Evolutionary conservation across 768 basidiomycete species (phyloP).

Genomic region (Suillus fuscotomentosus): DNA sequence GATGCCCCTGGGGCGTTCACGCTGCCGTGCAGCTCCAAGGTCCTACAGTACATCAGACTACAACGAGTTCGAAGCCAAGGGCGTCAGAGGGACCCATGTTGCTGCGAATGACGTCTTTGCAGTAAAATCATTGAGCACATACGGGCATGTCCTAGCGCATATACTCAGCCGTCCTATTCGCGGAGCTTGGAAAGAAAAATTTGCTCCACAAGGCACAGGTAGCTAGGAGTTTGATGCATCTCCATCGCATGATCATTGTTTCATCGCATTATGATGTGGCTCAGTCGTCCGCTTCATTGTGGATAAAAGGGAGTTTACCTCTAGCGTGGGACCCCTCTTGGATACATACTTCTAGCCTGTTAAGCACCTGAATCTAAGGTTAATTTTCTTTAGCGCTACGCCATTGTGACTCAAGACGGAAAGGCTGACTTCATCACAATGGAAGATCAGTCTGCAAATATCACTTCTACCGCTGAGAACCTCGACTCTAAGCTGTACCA

Average conservation of each 20-base stretch:
- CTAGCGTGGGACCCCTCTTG: constrained; percentile 52
- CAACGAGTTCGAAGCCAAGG: constrained; percentile 74
- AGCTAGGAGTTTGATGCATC: constrained; percentile 18
- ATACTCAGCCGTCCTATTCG: constrained; percentile 5
- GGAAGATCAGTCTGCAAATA: constrained; percentile 44
- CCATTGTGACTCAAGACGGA: constrained; percentile 55
- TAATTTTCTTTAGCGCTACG: constrained; percentile 45
- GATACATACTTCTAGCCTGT: too few species aligned
- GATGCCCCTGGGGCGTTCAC: constrained; percentile 81
- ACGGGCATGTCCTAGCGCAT: background rate
- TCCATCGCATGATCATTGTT: background rate
- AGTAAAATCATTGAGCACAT: constrained; percentile 36
- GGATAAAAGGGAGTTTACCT: constrained; percentile 57
- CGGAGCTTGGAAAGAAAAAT: constrained; percentile 67
- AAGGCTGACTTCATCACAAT: constrained; percentile 54
- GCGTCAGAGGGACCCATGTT: constrained; percentile 68
- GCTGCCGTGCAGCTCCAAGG: constrained; percentile 63
- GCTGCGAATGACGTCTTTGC: constrained; percentile 82
- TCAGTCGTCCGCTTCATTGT: constrained; percentile 60
- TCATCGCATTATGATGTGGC: constrained; percentile 3
- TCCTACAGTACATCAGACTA: constrained; percentile 65
- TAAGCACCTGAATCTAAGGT: constrained; percentile 45
- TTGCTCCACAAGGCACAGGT: constrained; percentile 60
- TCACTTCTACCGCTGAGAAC: constrained; percentile 54
- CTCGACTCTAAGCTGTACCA: constrained; percentile 22